Evolutionary conservation across 208 protist genomes (phyloP).

Genomic region (Giardia muris): DNA sequence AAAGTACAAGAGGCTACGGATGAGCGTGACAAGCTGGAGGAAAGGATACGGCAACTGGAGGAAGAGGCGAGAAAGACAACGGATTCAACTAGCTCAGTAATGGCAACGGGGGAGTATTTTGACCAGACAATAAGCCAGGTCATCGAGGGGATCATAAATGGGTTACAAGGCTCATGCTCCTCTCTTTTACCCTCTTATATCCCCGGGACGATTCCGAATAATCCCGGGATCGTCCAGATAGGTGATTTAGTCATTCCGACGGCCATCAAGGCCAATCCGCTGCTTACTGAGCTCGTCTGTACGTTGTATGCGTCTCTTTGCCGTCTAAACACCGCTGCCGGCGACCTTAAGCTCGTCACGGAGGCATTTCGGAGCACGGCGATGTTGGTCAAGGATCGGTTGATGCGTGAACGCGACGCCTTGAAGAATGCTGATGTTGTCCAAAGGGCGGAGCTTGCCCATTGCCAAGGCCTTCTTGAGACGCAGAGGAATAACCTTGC

Average conservation of each 20-base stretch:
- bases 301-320: neutral
- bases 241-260: neutral
- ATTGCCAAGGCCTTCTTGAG: neutral
- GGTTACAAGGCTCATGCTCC: neutral
- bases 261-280: neutral
- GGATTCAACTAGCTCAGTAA: too few species aligned
- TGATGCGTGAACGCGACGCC: neutral
- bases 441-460: neutral
- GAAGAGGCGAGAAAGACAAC: too few species aligned
- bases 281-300: too few species aligned
- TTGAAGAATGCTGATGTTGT: neutral
- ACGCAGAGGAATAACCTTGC: neutral
- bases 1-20: neutral
- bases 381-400: neutral
- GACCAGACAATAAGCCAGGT: neutral
- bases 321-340: neutral
- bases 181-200: neutral
- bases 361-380: neutral
- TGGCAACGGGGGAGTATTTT: neutral
- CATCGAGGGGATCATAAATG: neutral
- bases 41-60: neutral
- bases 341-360: neutral
- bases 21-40: neutral
- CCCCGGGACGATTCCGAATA: neutral
- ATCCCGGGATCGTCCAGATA: neutral